Conservation (phyloP, 2,329 filamentous ascomycete genomes). For the Diaporthe citrichinensis region DNA sequence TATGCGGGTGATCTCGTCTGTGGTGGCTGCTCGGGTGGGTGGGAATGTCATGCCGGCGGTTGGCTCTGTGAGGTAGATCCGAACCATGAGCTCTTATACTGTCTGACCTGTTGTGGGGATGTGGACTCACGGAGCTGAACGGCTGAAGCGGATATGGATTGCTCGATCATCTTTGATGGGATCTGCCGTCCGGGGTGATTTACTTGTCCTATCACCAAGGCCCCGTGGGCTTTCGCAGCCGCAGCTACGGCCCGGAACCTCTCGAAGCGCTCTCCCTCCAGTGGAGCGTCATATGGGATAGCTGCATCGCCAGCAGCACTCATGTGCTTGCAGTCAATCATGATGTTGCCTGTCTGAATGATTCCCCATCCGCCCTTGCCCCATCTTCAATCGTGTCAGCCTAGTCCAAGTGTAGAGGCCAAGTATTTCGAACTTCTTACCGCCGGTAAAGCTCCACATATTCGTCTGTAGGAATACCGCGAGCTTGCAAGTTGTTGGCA, state of each 20-base stretch:
- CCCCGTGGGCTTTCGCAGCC: constrained; percentile 69
- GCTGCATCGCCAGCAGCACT: constrained; percentile 70
- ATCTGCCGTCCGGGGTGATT: constrained; percentile 73
- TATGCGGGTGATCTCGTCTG: constrained; percentile 68
- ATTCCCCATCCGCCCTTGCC: constrained; percentile 69
- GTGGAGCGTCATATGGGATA: constrained; percentile 65
- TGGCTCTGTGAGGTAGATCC: constrained; percentile 32
- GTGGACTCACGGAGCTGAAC: constrained; percentile 49
- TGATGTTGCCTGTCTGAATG: constrained; percentile 75
- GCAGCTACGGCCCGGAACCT: constrained; percentile 69
- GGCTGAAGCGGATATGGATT: constrained; percentile 59
- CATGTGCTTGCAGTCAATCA: constrained; percentile 72
- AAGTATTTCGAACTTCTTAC: constrained; percentile 34
- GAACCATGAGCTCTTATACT: background rate
- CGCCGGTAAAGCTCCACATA: constrained; percentile 68
- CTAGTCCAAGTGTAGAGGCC: background rate
- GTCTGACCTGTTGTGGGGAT: background rate
- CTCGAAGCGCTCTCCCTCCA: constrained; percentile 71
- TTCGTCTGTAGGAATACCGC: constrained; percentile 58
- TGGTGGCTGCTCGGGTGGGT: constrained; percentile 66
- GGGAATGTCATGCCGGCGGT: constrained; percentile 53
- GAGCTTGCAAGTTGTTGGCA: constrained; percentile 67
- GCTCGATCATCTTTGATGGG: constrained; percentile 48
- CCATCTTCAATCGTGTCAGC: constrained; percentile 55
- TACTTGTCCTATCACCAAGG: constrained; percentile 72